Evolutionary conservation across 352 stramenopile species (phyloP), one percentile per base, ranked within the genome.

Genomic region (Globisporangium abappressorium): DNA sequence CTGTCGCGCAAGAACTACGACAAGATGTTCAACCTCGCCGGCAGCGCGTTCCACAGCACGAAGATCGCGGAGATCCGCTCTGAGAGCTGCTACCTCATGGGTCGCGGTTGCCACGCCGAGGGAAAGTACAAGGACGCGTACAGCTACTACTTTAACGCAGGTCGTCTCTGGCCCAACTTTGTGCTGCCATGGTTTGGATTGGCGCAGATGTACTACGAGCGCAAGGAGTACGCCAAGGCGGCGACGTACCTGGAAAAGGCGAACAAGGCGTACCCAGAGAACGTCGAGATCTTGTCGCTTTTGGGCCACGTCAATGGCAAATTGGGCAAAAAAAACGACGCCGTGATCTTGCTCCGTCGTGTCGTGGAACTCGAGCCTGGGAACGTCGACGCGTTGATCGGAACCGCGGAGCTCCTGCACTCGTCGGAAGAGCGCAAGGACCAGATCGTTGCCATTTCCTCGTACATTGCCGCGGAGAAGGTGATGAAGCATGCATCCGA

Each of bases 1-100:
- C 77, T 95, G 34, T 81, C 84, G n/a, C 84, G 89, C 65, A 96
- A 96, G 63, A 89, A 95, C 70, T 96, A 96, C 66, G 87, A 94
- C 63, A 94, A 96, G 66, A 96, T 96, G 89, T 94, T 95, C 43
- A 93, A 85, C 12, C 84, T 96, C 8, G 89, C 89, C 2, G 87
- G 87, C 6, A 96, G 91, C 60, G 89, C 89, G 33, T 96, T 95
- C 72, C 89, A 96, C 75, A 93, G 82, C 65, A 96, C 89, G 1
- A 93, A 95, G 72, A 93, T 94, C 18, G 72, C 87, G 8, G 84
- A 94, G 64, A 98, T 99, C 34, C 94, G 97, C 59, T 98, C 95
- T 12, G 97, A 99, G 77, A 98, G 94, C 68, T 97, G 97, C 60
- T 99, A 98, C 74, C 87, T 98, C 38, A 95, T 98, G 79, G 97